phyloP scores from a whole-genome alignment of 1,284 basidiomycete genomes.

The Papiliotrema nemorosa region DNA sequence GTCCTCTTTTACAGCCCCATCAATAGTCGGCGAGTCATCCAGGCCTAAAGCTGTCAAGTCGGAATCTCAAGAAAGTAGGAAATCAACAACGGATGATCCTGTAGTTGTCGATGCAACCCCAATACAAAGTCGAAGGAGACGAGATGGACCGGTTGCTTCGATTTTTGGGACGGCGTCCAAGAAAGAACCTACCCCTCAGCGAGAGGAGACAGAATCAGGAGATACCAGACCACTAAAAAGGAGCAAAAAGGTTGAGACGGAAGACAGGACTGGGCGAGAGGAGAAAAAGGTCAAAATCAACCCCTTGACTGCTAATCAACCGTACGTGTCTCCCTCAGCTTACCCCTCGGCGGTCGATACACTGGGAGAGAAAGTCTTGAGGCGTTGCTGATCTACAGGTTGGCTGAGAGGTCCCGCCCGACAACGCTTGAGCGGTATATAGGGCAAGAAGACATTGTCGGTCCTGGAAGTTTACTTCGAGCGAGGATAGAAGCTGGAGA shows the following conservation, averaged over 20 bases:
- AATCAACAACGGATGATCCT: background rate
- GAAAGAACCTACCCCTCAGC: background rate
- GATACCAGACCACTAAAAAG: slow-evolving; percentile 11
- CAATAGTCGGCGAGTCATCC: background rate
- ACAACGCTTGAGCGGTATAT: slow-evolving; percentile 31
- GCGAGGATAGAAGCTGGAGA: slow-evolving; percentile 41
- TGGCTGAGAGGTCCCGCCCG: slow-evolving; percentile 46
- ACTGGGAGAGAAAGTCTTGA: background rate
- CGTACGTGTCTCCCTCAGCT: slow-evolving; percentile 23
- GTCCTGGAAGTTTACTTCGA: slow-evolving; percentile 41
- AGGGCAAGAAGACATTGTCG: slow-evolving; percentile 44
- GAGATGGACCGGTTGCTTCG: slow-evolving; percentile 9
- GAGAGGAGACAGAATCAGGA: background rate
- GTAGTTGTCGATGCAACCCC: slow-evolving; percentile 5
- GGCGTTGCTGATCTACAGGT: slow-evolving; percentile 16
- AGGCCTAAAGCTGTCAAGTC: background rate
- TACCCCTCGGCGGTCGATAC: background rate
- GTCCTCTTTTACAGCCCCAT: background rate
- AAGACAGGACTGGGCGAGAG: background rate
- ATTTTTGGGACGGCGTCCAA: slow-evolving; percentile 10
- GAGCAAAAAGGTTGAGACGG: slow-evolving; percentile 4
- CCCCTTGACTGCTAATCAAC: slow-evolving; percentile 42
- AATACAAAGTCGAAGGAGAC: background rate
- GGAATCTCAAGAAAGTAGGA: background rate
- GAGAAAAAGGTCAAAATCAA: slow-evolving; percentile 37